Conservation (phyloP, 1,284 basidiomycete genomes). For the Chalciporus sp. region DNA sequence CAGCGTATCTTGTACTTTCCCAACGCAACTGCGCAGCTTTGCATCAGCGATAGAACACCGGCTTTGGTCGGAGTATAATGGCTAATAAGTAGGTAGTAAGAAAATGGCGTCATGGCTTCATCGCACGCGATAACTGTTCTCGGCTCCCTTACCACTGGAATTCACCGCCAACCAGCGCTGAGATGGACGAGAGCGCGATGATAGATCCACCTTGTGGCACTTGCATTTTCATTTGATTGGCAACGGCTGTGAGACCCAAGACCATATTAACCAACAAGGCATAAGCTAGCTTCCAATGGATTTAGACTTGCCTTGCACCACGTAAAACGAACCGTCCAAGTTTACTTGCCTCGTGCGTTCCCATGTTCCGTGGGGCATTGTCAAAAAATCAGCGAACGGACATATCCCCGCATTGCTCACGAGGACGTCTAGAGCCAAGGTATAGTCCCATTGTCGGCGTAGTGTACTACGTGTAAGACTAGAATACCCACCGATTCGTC, state of each 20-base stretch:
- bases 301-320: constrained; percentile 58
- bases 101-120: constrained; percentile 21
- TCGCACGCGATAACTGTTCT: not conserved
- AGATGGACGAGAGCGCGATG: constrained; percentile 77
- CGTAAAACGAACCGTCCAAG: constrained; percentile 78
- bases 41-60: constrained; percentile 80
- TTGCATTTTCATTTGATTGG: constrained; percentile 77
- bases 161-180: constrained; percentile 77
- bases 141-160: constrained; percentile 45
- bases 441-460: constrained; percentile 23
- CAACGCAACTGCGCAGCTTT: constrained; percentile 78
- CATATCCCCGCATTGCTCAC: constrained; percentile 82
- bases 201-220: constrained; percentile 73
- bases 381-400: constrained; percentile 78
- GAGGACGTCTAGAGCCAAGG: constrained; percentile 43
- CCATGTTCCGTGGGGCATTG: constrained; percentile 74
- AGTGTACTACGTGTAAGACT: constrained; percentile 13
- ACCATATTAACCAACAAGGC: not conserved
- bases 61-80: constrained; percentile 87
- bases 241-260: constrained; percentile 52
- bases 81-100: constrained; percentile 20
- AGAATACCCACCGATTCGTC: constrained; percentile 58
- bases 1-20: constrained; percentile 78
- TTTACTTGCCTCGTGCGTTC: constrained; percentile 74
- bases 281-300: too few species aligned